These are phyloP conservation scores for Physcomitrium patens DNA, from an alignment of 225 moss, liverwort and hornwort genomes.

Conservation along the genomic window DNA sequence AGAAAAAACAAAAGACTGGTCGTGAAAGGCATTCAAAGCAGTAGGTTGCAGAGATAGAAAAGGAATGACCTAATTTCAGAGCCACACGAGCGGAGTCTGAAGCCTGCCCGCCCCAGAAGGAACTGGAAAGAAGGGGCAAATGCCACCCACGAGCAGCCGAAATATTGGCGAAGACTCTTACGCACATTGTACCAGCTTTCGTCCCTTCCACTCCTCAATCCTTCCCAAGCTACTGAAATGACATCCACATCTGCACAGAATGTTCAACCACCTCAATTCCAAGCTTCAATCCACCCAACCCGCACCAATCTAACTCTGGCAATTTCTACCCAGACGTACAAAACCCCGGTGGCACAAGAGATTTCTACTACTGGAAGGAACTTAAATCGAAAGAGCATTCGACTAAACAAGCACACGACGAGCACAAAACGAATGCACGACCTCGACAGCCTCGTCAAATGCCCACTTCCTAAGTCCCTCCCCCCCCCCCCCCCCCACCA, in stretches of 20 bases:
- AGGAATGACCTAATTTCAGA: conserved; percentile 34
- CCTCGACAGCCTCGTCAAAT: not conserved
- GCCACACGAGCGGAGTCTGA: conserved; percentile 2
- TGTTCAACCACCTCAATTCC: not conserved
- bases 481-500: no score
- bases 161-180: conserved; percentile 39
- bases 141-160: conserved; percentile 44
- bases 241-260: conserved; percentile 21
- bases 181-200: conserved; percentile 32
- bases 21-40: not conserved
- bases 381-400: not conserved
- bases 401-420: not conserved
- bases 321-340: no score
- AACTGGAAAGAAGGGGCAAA: conserved; percentile 48
- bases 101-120: conserved; percentile 38
- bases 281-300: not conserved
- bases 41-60: not conserved
- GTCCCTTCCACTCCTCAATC: not conserved
- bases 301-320: not conserved
- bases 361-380: not conserved
- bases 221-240: not conserved
- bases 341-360: no score
- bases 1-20: not conserved
- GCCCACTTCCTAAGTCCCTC: not conserved
- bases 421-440: not conserved